Evolutionary conservation across 805 yeast genomes (phyloP), one percentile per base, ranked within the genome.

Genomic region (Saturnispora serradocipensis): DNA sequence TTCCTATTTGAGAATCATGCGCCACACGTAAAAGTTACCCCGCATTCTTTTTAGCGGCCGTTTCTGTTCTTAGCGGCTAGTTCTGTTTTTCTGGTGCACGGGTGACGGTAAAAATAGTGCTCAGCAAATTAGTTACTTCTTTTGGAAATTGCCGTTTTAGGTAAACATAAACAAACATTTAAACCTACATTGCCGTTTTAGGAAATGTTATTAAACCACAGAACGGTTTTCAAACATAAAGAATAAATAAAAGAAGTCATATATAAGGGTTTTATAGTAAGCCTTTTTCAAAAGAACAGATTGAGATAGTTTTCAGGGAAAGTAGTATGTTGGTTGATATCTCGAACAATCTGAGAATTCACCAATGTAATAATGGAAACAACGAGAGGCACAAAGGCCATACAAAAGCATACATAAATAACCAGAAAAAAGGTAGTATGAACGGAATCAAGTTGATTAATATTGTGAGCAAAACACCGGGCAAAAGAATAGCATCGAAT

Each of bases 251-350:
- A 11, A 30, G 34, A 30, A 7, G 13, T 30, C 11, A 30, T 30
- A 30, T 30, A 30, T 30, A 30, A 30, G 15, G 34, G 34, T 30
- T 30, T 30, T 13, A 13, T 30, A 9, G 34, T 30, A 11, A 10
- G 11, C 13, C 9, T 13, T 11, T 30, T 30, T 30, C 6, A 11
- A 30, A 30, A 13, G 15, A 10, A 25, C 11, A 30, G 13, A 35
- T 10, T 35, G 9, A 8, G 4, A 16, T 18, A 38, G 16, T 18
- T 18, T 16, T 8, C 7, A 20, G 22, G 20, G n/a, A 38, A 39
- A 18, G 7, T 5, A 16, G 25, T 5, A 49, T 49, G 60, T 49
- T 58, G 18, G 51, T 45, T 6, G 59, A 58, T 39, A 56, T 58
- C 30, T 58, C 60, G 6, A 57, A 57, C 24, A 35, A 42, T 35